Conservation (phyloP, 345 rosid species). For the Syzygium oleosum region DNA sequence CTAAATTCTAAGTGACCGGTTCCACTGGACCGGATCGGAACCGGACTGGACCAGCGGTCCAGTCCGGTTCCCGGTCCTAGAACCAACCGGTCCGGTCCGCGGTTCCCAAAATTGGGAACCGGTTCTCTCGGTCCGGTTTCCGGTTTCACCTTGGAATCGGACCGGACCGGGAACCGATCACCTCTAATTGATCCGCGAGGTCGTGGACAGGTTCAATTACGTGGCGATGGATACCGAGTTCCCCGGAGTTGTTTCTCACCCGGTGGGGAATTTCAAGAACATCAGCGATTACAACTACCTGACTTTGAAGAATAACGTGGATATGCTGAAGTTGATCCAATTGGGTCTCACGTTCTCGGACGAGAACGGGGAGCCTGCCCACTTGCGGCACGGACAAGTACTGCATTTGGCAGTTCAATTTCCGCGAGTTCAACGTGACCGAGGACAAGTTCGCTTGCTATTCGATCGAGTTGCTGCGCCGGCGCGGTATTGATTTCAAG, state of each 20-base stretch:
- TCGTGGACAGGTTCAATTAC: conserved; percentile 48
- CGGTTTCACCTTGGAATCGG: no score
- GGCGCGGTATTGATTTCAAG: conserved; percentile 76
- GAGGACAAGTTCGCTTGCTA: conserved; percentile 71
- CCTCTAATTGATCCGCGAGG: conserved; percentile 37
- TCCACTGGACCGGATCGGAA: no score
- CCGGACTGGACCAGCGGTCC: no score
- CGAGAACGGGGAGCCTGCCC: conserved; percentile 65
- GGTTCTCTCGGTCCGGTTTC: no score
- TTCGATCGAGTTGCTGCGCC: conserved; percentile 61
- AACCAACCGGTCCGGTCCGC: no score
- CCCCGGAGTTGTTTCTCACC: conserved; percentile 80
- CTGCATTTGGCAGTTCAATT: conserved; percentile 88
- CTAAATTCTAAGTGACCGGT: no score
- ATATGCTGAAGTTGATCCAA: conserved; percentile 74
- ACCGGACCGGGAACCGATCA: no score
- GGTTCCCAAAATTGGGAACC: no score
- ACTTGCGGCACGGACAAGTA: conserved; percentile 64
- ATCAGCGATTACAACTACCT: conserved; percentile 65
- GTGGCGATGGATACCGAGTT: conserved; percentile 91
- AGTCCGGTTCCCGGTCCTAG: no score
- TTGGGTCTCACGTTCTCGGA: conserved; percentile 77
- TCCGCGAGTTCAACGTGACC: conserved; percentile 59
- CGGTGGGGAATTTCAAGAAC: conserved; percentile 65
- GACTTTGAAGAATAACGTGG: conserved; percentile 71